Evolutionary conservation across 2,329 filamentous ascomycete species (phyloP), one percentile per base, ranked within the genome.

Genomic region (Neofusicoccum cordaticola): DNA sequence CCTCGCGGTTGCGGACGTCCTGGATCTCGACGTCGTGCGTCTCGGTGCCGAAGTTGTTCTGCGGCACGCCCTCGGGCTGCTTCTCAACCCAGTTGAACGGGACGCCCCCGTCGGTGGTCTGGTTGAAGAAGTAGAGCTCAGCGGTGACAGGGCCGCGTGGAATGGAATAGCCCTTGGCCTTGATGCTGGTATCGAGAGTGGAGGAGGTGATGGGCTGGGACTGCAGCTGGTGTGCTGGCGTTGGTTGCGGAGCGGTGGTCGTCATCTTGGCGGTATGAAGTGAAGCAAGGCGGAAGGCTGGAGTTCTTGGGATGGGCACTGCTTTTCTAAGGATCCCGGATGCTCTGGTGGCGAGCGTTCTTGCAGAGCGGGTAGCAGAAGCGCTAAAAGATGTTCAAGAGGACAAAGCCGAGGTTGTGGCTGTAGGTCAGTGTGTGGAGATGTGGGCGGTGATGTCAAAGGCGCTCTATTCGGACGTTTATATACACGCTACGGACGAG

Each of bases 1-100:
- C 72, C 73, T 95, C 92, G 60, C 80, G 82, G 58, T 88, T 90
- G 62, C 93, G 90, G 70, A 93, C 83, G 78, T 97, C 93, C 67
- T 83, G 80, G 71, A 97, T 84, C 4, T 74, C 72, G 35, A 92
- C 85, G 2, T 82, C 73, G 22, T 86, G 81, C 8, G 76, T 70
- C 66, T 31, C 44, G 34, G 15, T 78, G 62, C 76, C 76, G 76
- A 86, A 90, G 82, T 96, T 96, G 68, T 84, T 83, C 71, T 86
- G 84, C 0, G 87, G 86, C 31, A 83, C 72, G 65, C 87, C 89
- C 1, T 82, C 76, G 0, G 89, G 86, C 0, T 86, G 86, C 8
- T 79, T 74, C 68, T 91, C 87, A 70, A 92, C 88, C 75, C 87
- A 87, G 78, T 89, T 87, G 81, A 84, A 89, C 27, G 90, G 89